phyloP scores from a whole-genome alignment of 352 stramenopile genomes.

The Pythium folliculosum region DNA sequence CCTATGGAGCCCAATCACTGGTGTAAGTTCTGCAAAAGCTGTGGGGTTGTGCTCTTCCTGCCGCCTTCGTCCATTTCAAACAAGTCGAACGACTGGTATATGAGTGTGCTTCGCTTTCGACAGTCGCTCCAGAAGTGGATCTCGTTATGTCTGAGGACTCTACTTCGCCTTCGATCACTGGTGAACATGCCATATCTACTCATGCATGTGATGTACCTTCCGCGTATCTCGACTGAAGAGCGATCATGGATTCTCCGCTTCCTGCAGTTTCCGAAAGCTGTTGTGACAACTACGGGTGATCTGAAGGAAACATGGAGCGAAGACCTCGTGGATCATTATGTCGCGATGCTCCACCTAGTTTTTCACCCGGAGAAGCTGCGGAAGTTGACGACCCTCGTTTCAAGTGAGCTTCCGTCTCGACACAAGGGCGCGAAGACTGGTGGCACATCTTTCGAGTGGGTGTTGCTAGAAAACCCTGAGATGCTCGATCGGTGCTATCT shows the following conservation, averaged over 20 bases:
- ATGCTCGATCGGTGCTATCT: slow-evolving; percentile 80
- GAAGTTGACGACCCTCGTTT: slow-evolving; percentile 69
- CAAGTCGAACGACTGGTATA: slow-evolving; percentile 81
- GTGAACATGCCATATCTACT: slow-evolving; percentile 83
- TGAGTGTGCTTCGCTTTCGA: slow-evolving; percentile 68
- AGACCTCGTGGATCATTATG: slow-evolving; percentile 83
- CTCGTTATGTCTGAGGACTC: slow-evolving; percentile 54
- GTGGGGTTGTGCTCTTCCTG: slow-evolving; percentile 75
- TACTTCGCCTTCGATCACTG: slow-evolving; percentile 64
- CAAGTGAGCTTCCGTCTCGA: slow-evolving; percentile 41
- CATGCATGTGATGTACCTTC: slow-evolving; percentile 87
- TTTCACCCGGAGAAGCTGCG: slow-evolving; percentile 86
- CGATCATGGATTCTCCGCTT: slow-evolving; percentile 80
- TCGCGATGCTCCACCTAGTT: slow-evolving; percentile 85
- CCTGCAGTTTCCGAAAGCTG: slow-evolving; percentile 75
- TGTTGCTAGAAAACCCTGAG: slow-evolving; percentile 82
- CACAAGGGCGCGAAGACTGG: slow-evolving; percentile 32
- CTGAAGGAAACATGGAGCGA: slow-evolving; percentile 71
- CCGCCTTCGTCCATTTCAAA: slow-evolving; percentile 77
- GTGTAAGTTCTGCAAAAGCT: slow-evolving; percentile 76
- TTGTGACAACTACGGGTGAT: slow-evolving; percentile 57
- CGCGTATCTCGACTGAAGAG: slow-evolving; percentile 75
- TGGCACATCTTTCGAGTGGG: slow-evolving; percentile 69
- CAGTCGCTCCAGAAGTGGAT: slow-evolving; percentile 86
- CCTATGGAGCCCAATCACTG: slow-evolving; percentile 70